Conservation (phyloP, 192 early-diverging fungal genomes). For the Geosiphon pyriformis region DNA sequence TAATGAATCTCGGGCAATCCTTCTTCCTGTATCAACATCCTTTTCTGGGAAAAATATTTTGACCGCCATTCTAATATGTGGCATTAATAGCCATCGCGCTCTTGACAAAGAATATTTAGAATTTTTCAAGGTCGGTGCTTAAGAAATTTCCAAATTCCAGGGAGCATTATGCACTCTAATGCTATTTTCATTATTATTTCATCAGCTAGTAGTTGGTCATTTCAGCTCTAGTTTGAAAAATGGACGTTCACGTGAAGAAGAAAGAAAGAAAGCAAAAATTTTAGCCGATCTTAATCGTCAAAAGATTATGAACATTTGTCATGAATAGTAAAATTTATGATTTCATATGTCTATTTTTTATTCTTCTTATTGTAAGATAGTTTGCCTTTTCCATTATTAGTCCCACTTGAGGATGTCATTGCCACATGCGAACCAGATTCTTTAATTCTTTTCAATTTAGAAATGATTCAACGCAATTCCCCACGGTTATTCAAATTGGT, state of each 20-base stretch:
- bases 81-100: background rate
- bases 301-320: slow-evolving; percentile 39
- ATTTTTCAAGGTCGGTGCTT: slow-evolving; percentile 25
- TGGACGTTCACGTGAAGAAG: slow-evolving; percentile 34
- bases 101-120: slow-evolving; percentile 21
- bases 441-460: slow-evolving; percentile 23
- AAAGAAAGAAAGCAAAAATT: slow-evolving; percentile 32
- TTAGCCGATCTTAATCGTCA: no score
- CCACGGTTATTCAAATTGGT: slow-evolving; percentile 53
- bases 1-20: slow-evolving; percentile 5
- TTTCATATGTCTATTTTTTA: background rate
- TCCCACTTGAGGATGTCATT: slow-evolving; percentile 45
- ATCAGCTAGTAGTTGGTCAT: slow-evolving; percentile 27
- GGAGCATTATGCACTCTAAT: background rate
- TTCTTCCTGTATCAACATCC: background rate
- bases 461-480: no score
- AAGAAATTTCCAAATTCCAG: no score
- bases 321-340: slow-evolving; percentile 38
- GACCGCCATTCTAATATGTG: slow-evolving; percentile 12
- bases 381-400: slow-evolving; percentile 44
- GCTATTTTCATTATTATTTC: background rate
- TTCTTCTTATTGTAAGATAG: background rate
- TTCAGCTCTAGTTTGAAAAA: slow-evolving; percentile 31
- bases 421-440: slow-evolving; percentile 24
- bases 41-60: background rate